These are phyloP conservation scores for Vigna angularis DNA, from an alignment of 306 rosid species.

Conservation along the genomic window DNA sequence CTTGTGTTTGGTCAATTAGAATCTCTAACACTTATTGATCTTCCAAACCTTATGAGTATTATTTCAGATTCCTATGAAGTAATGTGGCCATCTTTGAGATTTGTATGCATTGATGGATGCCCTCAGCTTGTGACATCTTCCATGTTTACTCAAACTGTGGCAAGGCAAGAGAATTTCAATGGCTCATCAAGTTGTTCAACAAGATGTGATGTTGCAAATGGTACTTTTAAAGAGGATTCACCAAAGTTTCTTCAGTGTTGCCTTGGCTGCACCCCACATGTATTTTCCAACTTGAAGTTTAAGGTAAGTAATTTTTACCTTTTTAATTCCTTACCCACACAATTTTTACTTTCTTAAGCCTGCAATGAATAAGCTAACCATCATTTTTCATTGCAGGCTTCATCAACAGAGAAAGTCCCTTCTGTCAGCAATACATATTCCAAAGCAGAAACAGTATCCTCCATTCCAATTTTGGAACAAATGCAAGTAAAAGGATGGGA, in stretches of 20 bases:
- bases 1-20: constrained; percentile 31
- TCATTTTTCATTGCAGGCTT: not conserved
- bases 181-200: constrained; percentile 8
- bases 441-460: not conserved
- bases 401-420: not conserved
- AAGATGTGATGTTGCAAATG: not conserved
- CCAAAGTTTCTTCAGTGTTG: not conserved
- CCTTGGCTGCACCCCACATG: not conserved
- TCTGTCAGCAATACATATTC: not conserved
- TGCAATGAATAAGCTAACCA: no score
- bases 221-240: not conserved
- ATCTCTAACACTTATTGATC: constrained; percentile 34
- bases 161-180: not conserved
- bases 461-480: not conserved
- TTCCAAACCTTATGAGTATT: constrained; percentile 33
- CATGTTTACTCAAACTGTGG: not conserved
- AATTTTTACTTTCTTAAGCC: no score
- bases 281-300: not conserved
- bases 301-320: not conserved
- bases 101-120: constrained; percentile 42
- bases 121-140: constrained; percentile 27
- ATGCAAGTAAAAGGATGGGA: constrained; percentile 11
- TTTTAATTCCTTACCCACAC: not conserved
- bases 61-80: constrained; percentile 17
- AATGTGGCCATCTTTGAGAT: constrained; percentile 32